These are phyloP conservation scores for Thraustochytrium sp. DNA, from an alignment of 352 stramenopile genomes.

Conservation along the genomic window DNA sequence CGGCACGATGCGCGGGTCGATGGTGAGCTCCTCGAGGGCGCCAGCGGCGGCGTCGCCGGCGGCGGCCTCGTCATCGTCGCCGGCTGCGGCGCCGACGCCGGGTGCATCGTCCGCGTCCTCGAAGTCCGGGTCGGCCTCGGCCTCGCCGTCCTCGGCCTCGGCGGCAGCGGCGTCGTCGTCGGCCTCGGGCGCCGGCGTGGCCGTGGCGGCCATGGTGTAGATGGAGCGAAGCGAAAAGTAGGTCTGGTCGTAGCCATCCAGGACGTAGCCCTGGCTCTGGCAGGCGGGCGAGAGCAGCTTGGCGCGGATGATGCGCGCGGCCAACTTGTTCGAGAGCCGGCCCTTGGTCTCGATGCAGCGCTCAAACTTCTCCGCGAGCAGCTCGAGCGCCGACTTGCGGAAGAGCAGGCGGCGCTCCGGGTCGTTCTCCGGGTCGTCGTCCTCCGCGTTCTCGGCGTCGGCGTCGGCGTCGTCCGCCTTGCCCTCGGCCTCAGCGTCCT, in stretches of 20 bases:
- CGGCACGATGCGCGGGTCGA: not conserved
- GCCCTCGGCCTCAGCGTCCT: conserved; percentile 6
- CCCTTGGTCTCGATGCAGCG: not conserved
- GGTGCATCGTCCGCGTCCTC: conserved; percentile 29
- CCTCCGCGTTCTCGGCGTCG: conserved; percentile 54
- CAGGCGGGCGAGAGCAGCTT: conserved; percentile 60
- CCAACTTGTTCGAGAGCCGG: conserved; percentile 52
- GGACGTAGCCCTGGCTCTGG: conserved; percentile 71
- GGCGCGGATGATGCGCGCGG: conserved; percentile 62
- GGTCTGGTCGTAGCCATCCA: conserved; percentile 57
- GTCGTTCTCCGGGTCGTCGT: conserved; percentile 49
- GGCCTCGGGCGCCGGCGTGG: conserved; percentile 27
- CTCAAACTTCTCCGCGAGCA: conserved; percentile 2
- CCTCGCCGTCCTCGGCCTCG: conserved; percentile 42
- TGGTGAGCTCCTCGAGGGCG: conserved; percentile 30
- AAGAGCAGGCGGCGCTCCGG: not conserved
- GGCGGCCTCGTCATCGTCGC: conserved; percentile 31
- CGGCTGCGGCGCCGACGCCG: not conserved
- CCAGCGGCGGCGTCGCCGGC: not conserved
- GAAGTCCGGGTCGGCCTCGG: conserved; percentile 35
- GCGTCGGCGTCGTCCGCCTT: conserved; percentile 29
- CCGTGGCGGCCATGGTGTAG: not conserved
- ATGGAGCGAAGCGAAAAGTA: not conserved
- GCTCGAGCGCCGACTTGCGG: not conserved
- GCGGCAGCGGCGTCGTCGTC: conserved; percentile 39